These are phyloP conservation scores for Trichoderma lentiforme DNA, from an alignment of 2,329 filamentous ascomycete genomes.

Conservation along the genomic window DNA sequence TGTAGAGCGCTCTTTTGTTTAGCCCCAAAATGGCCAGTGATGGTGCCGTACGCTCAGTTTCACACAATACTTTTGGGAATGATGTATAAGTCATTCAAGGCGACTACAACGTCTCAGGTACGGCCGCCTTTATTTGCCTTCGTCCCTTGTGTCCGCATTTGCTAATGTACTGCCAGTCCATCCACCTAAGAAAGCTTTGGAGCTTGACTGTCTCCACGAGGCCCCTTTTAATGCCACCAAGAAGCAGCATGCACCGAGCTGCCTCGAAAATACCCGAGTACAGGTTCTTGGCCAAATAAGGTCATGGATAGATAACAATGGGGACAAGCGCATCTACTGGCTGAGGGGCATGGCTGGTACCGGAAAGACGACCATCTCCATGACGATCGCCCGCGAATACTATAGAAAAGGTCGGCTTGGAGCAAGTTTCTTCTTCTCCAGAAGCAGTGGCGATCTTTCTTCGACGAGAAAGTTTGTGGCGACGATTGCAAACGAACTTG, in stretches of 20 bases:
- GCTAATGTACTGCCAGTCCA: background rate
- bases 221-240: background rate
- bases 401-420: background rate
- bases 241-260: background rate
- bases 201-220: background rate
- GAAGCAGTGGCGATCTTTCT: background rate
- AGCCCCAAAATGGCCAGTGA: background rate
- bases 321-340: background rate
- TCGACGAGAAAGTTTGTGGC: background rate
- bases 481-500: background rate
- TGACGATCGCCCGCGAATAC: background rate
- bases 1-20: background rate
- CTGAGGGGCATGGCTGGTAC: background rate
- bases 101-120: background rate
- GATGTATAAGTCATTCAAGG: background rate
- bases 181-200: background rate
- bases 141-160: background rate
- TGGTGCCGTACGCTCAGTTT: background rate
- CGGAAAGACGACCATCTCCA: background rate
- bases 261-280: background rate
- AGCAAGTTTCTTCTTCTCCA: background rate
- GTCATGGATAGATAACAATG: background rate
- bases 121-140: background rate
- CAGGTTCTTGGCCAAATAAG: background rate
- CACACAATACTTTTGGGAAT: background rate